Base-by-base conservation (phyloP, 179 eudicot genomes). In the Spinacia oleracea region DNA sequence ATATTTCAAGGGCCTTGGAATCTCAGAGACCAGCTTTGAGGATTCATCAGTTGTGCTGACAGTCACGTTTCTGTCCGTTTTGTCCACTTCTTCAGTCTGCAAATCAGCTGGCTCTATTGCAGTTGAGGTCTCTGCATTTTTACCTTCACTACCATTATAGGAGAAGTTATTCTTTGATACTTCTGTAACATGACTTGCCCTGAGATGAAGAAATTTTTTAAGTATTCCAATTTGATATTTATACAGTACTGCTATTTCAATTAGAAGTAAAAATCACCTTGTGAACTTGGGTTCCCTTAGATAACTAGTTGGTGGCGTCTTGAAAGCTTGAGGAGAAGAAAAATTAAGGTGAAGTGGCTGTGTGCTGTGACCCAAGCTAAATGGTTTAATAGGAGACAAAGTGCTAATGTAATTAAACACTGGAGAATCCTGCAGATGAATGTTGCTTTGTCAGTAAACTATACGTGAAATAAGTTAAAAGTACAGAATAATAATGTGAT, bases 381-480 rank as follows among this genome's bases (percentile, higher is more conserved):
- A 73, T 45, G 84, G 80, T 51, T 75, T 86, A 29, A 86, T 82
- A 55, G 89, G 89, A 38, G 89, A 86, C 55, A 86, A 79, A 68
- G 77, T 82, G 81, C 81, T 84, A 80, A 86, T 79, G 80, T 86
- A 86, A 80, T 84, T 86, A 71, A 86, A 86, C 71, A 86, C 86
- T 50, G 87, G 89, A 77, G 89, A 86, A 78, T 86, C 89, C 89
- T 86, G 84, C 80, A 78, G 20, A 67, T 59, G 77, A 55, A 75
- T 43, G 56, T 55, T 34, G 16, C 8, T 38, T 73, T 68, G 56
- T 79, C 45, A 75, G 40, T 34, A 70, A 31, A 34, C n/a, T n/a
- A 43, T 42, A 68, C 29, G 4, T 46, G 12, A 60, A 45, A 15
- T 10, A 20, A 38, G 59, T 21, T 76, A 16, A 21, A 9, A 23